Percentiles rank a stretch among this genome's conserved stretches.
Evolutionary conservation across 805 yeast genomes (phyloP).

Genomic region (Zygosaccharomyces gambellarensis): DNA sequence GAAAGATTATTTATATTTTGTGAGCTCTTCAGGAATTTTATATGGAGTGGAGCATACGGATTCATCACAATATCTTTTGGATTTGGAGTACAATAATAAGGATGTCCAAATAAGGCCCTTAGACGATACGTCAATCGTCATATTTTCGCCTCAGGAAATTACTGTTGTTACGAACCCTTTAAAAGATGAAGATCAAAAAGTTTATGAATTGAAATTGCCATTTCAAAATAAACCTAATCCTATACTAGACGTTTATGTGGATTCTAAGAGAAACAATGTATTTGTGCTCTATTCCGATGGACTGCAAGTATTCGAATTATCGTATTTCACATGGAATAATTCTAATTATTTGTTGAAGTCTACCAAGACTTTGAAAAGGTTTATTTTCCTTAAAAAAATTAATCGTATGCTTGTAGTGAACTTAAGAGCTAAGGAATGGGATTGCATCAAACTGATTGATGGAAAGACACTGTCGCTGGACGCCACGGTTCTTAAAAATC

Average conservation of each 20-base stretch:
- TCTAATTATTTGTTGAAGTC: slow-evolving; percentile 23
- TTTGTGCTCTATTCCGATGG: slow-evolving; percentile 25
- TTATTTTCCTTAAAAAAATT: slow-evolving; percentile 19
- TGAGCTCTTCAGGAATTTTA: slow-evolving; percentile 1
- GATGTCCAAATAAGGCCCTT: slow-evolving; percentile 13
- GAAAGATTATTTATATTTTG: slow-evolving; percentile 2
- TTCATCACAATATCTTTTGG: background rate
- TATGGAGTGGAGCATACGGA: slow-evolving; percentile 3
- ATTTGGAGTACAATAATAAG: slow-evolving; percentile 3
- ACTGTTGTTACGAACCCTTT: background rate
- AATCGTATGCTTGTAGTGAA: slow-evolving; percentile 28
- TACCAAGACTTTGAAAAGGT: slow-evolving; percentile 22
- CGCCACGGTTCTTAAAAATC: slow-evolving; percentile 11
- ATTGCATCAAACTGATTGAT: slow-evolving; percentile 26
- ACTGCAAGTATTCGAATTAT: slow-evolving; percentile 18
- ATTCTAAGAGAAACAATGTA: slow-evolving; percentile 6
- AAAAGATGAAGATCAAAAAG: background rate
- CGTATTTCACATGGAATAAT: slow-evolving; percentile 21
- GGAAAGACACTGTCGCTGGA: slow-evolving; percentile 24
- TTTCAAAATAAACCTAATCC: slow-evolving; percentile 14
- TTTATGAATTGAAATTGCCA: slow-evolving; percentile 20
- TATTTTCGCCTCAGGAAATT: slow-evolving; percentile 13
- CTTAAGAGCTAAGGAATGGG: slow-evolving; percentile 22
- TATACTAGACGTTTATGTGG: slow-evolving; percentile 19
- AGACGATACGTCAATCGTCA: slow-evolving; percentile 6